Evolutionary conservation across 2,329 filamentous ascomycete species (phyloP).

Genomic region (Talaromyces sp.): DNA sequence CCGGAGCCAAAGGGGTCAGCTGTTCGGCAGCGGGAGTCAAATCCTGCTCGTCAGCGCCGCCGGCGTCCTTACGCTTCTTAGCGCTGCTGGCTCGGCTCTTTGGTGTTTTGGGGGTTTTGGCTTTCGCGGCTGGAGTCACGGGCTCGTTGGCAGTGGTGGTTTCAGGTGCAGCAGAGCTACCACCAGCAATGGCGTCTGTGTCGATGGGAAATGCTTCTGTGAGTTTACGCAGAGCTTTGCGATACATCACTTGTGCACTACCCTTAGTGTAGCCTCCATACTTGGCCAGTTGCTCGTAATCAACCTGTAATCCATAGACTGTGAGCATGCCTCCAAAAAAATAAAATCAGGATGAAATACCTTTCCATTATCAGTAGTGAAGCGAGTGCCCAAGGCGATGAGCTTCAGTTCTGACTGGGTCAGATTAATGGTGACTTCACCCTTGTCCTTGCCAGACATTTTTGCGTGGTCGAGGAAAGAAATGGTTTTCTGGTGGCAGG

Average conservation of each 20-base stretch:
- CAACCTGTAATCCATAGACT: conserved; percentile 26
- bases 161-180: no score
- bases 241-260: conserved; percentile 34
- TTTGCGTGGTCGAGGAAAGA: background rate
- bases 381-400: conserved; percentile 12
- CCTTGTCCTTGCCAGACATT: conserved; percentile 1
- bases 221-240: conserved; percentile 36
- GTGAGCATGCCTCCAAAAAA: background rate
- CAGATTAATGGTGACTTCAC: conserved; percentile 2
- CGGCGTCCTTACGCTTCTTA: conserved; percentile 22
- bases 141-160: background rate
- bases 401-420: conserved; percentile 12
- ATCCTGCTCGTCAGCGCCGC: conserved; percentile 7
- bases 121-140: background rate
- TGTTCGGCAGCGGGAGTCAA: background rate
- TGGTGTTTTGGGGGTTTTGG: conserved; percentile 1
- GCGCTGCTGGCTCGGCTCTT: conserved; percentile 1
- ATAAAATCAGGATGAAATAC: background rate
- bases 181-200: background rate
- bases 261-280: conserved; percentile 30
- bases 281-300: conserved; percentile 35
- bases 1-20: background rate
- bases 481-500: no score
- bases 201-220: conserved; percentile 6
- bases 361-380: conserved; percentile 7